Percentiles rank a stretch among this genome's conserved stretches.
Evolutionary conservation across 495 filamentous ascomycete genomes (phyloP).

Genomic region (Xylaria venustula): DNA sequence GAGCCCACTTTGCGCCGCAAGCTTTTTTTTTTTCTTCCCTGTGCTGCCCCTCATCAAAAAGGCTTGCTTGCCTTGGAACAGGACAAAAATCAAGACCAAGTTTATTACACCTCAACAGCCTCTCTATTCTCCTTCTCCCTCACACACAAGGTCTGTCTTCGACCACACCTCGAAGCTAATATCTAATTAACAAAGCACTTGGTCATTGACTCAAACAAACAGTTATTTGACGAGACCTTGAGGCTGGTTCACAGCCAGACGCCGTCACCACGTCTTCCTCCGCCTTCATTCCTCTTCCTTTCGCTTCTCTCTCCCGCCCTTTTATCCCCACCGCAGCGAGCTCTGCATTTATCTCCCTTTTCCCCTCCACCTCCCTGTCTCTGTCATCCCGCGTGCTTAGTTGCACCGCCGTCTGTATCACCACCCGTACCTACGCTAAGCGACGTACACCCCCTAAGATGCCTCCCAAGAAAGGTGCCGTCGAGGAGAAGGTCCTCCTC

Average conservation of each 20-base stretch:
- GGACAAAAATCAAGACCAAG: constrained; percentile 20
- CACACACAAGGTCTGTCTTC: constrained; percentile 15
- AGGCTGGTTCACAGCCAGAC: constrained; percentile 28
- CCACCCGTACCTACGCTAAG: constrained; percentile 51
- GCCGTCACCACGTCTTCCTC: constrained; percentile 46
- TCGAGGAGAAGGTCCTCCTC: constrained; percentile 77
- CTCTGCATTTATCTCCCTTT: constrained; percentile 54
- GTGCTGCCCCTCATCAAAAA: constrained; percentile 16
- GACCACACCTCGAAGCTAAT: constrained; percentile 13
- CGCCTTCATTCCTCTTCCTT: constrained; percentile 42
- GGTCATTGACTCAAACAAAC: constrained; percentile 19
- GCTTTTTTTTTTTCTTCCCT: constrained; percentile 16
- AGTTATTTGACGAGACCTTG: constrained; percentile 24
- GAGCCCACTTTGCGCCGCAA: constrained; percentile 23
- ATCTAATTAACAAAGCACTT: background rate
- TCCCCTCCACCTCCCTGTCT: constrained; percentile 9
- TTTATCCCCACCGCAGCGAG: constrained; percentile 60
- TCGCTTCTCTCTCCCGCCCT: constrained; percentile 55
- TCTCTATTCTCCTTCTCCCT: background rate
- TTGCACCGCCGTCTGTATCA: constrained; percentile 43
- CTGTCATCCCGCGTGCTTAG: constrained; percentile 44
- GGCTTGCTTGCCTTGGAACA: constrained; percentile 6
- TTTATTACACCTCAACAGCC: background rate
- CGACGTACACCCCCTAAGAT: constrained; percentile 52
- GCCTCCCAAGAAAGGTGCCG: constrained; percentile 74